These are phyloP conservation scores for Paraphaeosphaeria minitans DNA, from an alignment of 2,329 filamentous ascomycete genomes.

Conservation along the genomic window DNA sequence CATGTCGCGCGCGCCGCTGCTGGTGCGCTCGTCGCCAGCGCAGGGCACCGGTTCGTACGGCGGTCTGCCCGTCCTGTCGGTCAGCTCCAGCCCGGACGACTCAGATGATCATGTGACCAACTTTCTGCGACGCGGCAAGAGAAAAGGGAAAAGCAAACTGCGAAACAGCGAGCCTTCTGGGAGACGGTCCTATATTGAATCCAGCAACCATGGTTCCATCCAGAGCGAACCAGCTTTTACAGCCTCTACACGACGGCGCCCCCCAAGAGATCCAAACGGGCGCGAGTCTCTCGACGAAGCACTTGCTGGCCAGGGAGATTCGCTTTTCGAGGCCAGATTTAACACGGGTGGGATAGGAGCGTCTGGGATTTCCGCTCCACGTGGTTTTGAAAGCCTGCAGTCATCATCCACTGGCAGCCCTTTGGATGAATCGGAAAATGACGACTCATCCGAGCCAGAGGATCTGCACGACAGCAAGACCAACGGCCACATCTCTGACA, in stretches of 20 bases:
- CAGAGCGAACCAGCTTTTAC: constrained; percentile 27
- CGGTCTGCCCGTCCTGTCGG: constrained; percentile 56
- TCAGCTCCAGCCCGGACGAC: constrained; percentile 42
- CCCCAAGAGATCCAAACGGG: constrained; percentile 27
- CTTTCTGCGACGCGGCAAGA: constrained; percentile 28
- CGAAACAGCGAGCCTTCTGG: constrained; percentile 31
- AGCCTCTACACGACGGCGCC: constrained; percentile 32
- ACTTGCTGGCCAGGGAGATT: constrained; percentile 34
- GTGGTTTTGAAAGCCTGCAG: constrained; percentile 31
- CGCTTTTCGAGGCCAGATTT: constrained; percentile 41
- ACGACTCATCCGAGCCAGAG: constrained; percentile 33
- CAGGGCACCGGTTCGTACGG: constrained; percentile 67
- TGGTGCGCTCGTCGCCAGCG: constrained; percentile 64
- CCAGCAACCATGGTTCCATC: constrained; percentile 22
- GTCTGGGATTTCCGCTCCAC: constrained; percentile 26
- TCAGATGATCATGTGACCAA: constrained; percentile 44
- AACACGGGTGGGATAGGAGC: constrained; percentile 34
- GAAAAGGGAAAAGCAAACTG: constrained; percentile 43
- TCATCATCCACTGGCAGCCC: constrained; percentile 38
- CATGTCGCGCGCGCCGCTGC: constrained; percentile 60
- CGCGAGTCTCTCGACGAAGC: constrained; percentile 32
- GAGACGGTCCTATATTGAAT: constrained; percentile 19
- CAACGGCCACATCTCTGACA: constrained; percentile 64
- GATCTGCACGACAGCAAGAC: constrained; percentile 42
- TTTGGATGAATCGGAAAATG: constrained; percentile 25